phyloP scores from a whole-genome alignment of 495 filamentous ascomycete species.

The Xylaria flabelliformis region DNA sequence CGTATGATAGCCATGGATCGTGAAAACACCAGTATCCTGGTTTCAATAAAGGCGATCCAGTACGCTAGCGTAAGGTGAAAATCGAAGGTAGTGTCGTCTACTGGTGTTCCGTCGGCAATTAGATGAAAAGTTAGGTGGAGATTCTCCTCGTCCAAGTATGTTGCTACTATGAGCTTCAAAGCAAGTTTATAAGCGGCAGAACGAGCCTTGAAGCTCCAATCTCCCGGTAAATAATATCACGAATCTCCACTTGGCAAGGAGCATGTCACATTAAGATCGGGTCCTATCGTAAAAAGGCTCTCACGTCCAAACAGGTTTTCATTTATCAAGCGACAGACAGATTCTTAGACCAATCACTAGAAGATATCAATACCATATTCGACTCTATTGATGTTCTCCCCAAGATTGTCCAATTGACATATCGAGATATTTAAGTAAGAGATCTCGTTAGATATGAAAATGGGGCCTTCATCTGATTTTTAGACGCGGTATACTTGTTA shows the following conservation, averaged over 20 bases:
- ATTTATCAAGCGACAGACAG: not conserved
- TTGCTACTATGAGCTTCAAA: not conserved
- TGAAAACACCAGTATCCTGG: too few relatives aligned
- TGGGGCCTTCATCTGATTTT: slow-evolving; percentile 10
- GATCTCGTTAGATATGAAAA: not conserved
- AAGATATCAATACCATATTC: not conserved
- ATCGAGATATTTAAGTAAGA: not conserved
- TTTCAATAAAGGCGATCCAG: too few relatives aligned
- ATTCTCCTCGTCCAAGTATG: not conserved
- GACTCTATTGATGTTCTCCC: not conserved
- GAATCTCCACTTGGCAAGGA: not conserved
- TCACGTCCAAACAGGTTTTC: not conserved
- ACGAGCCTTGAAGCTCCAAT: not conserved
- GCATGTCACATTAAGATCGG: not conserved
- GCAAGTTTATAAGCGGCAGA: not conserved
- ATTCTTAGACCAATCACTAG: too few relatives aligned
- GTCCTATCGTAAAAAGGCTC: not conserved
- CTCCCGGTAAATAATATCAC: not conserved
- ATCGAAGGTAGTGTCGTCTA: too few relatives aligned
- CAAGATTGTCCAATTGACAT: not conserved
- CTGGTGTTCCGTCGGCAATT: not conserved
- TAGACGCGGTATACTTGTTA: not conserved
- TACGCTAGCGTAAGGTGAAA: too few relatives aligned
- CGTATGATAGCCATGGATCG: too few relatives aligned
- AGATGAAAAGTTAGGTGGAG: not conserved